Base-by-base conservation (phyloP, 2,329 filamentous ascomycete genomes). In the Diaporthe longicolla region DNA sequence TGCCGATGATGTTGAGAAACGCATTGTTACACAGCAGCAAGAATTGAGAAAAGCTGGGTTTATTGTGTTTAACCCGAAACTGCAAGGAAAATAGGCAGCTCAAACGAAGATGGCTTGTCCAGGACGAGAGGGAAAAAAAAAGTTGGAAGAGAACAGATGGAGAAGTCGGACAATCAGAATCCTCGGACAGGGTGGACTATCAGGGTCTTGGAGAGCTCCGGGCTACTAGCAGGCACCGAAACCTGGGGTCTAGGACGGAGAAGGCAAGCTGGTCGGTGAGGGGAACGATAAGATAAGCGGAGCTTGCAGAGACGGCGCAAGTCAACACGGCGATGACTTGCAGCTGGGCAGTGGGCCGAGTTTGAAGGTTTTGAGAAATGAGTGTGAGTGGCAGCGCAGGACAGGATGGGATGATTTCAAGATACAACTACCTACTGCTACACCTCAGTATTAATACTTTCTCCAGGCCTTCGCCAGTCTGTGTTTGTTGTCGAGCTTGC, bases 1-100 rank as follows among this genome's bases (percentile, higher is more conserved):
- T 71, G 87, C 77, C 77, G 87, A 81, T 73, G 86, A 82, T 68
- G 83, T 80, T 73, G 89, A 88, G 83, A 92, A 87, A 81, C 89
- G 90, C 91, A 92, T 92, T 76, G 78, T 87, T 40, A 54, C 63
- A 68, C 63, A 68, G 80, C 70, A 45, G 43, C 13, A 24, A 54
- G 21, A 40, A 19, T 19, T 17, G 45, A 17, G 17, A 26, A 43
- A 48, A 40, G 29, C 19, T 40, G 32, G 29, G 24, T 66, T 15
- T 48, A 26, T 35, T 19, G 26, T 69, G 11, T 70, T 17, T 70
- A 66, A 45, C 55, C 15, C n/a, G 54, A 35, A 57, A 32, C 45
- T 37, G n/a, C 40, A 29, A 17, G 63, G 19, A 15, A 37, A 68
- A n/a, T n/a, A 54, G 72, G 74, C 73, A 74, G 68, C 32, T 68